Conservation (phyloP, 768 basidiomycete species). For the Cystofilobasidium capitatum region DNA sequence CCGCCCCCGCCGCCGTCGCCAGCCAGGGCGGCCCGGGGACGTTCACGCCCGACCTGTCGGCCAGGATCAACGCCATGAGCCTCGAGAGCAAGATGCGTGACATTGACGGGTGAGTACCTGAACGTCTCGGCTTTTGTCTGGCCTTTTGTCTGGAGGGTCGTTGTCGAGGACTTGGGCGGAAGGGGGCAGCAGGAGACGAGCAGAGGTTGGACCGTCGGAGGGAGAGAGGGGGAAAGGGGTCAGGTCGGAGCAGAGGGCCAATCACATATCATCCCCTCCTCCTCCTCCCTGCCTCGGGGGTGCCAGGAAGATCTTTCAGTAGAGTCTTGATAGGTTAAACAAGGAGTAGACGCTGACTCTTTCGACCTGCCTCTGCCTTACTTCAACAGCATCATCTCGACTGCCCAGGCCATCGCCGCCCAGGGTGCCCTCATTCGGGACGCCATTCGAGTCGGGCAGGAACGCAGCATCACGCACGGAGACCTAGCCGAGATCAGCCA, state of each 20-base stretch:
- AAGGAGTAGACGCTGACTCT: not conserved
- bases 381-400: conserved; percentile 11
- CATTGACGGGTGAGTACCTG: conserved; percentile 17
- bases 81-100: conserved; percentile 21
- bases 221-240: too few relatives aligned
- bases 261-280: not conserved
- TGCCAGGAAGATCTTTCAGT: too few relatives aligned
- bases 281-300: not conserved
- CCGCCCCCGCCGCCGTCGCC: not conserved
- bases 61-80: conserved; percentile 24
- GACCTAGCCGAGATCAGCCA: conserved; percentile 18
- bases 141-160: not conserved
- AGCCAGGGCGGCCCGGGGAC: not conserved
- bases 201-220: too few relatives aligned
- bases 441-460: conserved; percentile 20
- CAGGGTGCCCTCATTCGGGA: conserved; percentile 22
- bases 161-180: not conserved
- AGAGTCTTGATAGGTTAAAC: too few relatives aligned
- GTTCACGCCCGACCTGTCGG: conserved; percentile 16
- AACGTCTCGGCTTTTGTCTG: not conserved
- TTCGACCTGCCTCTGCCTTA: not conserved
- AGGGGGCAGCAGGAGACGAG: too few relatives aligned
- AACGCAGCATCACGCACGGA: conserved; percentile 18
- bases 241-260: too few relatives aligned
- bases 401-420: conserved; percentile 15